These are phyloP conservation scores for Betula pendula DNA, from an alignment of 306 rosid species.

Conservation along the genomic window DNA sequence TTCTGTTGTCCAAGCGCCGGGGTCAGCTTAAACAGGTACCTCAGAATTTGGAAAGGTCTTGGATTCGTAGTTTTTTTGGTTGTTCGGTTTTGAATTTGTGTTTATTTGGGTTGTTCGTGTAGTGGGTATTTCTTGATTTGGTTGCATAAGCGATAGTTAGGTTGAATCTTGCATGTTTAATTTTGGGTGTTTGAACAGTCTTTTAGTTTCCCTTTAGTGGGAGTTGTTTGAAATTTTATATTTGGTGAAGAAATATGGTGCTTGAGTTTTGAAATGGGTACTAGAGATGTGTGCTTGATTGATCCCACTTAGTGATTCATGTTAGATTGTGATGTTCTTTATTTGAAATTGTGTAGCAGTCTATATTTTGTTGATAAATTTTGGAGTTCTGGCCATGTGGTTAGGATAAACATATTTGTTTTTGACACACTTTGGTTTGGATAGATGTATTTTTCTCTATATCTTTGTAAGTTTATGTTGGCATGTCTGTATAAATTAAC, in stretches of 20 bases:
- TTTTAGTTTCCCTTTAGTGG: background rate
- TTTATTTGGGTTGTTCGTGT: background rate
- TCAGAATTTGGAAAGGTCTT: background rate
- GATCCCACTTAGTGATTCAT: background rate
- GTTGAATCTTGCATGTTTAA: background rate
- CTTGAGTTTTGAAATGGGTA: background rate
- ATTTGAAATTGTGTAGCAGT: background rate
- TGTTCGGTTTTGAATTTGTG: background rate
- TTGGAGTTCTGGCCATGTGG: background rate
- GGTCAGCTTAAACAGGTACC: slow-evolving; percentile 96
- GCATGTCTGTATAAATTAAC: background rate
- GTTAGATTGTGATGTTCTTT: background rate
- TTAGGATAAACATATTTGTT: background rate
- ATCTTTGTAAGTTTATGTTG: background rate
- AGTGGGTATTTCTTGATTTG: background rate
- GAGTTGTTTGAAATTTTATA: background rate
- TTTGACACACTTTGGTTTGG: background rate
- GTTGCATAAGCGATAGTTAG: background rate
- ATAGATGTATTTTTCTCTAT: background rate
- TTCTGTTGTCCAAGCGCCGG: slow-evolving; percentile 84
- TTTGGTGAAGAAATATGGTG: background rate
- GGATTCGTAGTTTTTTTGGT: background rate
- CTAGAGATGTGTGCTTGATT: background rate
- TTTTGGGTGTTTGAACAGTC: background rate
- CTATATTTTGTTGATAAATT: background rate